Evolutionary conservation across 306 rosid genomes (phyloP).

Genomic region (Gleditsia sinensis): DNA sequence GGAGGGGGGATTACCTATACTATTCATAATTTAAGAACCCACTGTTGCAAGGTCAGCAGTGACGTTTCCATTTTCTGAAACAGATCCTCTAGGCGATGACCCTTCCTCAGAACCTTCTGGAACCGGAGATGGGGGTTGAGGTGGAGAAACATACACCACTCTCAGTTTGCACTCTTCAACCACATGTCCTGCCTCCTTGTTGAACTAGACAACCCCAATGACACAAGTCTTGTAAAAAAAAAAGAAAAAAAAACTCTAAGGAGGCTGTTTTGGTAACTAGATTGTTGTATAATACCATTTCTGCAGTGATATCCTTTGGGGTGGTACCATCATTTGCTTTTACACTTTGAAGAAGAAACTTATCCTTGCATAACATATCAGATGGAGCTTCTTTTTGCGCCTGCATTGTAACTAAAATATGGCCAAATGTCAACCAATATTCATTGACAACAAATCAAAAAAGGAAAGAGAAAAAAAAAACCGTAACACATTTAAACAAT

Average conservation of each 20-base stretch:
- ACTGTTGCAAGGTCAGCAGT: constrained; percentile 59
- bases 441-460: background rate
- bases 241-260: background rate
- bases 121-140: constrained; percentile 90
- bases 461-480: background rate
- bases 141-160: constrained; percentile 82
- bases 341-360: constrained; percentile 93
- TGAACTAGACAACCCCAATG: constrained; percentile 60
- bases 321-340: constrained; percentile 50
- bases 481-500: background rate
- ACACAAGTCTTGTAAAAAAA: constrained; percentile 30
- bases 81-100: constrained; percentile 80
- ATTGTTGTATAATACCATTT: constrained; percentile 61
- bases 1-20: background rate
- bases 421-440: constrained; percentile 15
- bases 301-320: constrained; percentile 71
- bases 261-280: background rate
- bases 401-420: constrained; percentile 81
- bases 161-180: constrained; percentile 91
- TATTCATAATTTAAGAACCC: constrained; percentile 45
- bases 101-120: constrained; percentile 91
- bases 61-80: constrained; percentile 69
- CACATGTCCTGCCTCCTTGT: constrained; percentile 76
- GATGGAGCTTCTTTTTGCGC: constrained; percentile 85
- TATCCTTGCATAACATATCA: constrained; percentile 96